A percentile compares a stretch with the other conserved stretches of the same genome.
These are phyloP conservation scores for Lumnitzera littorea DNA, from an alignment of 345 rosid species.

Conservation along the genomic window DNA sequence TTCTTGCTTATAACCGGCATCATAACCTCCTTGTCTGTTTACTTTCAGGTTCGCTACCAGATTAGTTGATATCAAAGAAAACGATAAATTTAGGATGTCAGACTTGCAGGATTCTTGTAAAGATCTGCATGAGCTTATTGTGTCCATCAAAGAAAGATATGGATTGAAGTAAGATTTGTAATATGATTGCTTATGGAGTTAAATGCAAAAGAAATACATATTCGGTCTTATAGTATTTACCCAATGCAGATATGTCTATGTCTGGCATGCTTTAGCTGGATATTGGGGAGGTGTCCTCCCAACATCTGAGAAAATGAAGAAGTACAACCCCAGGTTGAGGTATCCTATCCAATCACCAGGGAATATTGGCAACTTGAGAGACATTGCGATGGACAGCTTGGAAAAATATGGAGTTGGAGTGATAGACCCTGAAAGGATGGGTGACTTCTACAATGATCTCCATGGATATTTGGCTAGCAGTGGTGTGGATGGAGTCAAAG, in stretches of 20 bases:
- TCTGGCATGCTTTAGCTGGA: conserved; percentile 25
- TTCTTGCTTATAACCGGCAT: background rate
- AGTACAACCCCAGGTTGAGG: conserved; percentile 4
- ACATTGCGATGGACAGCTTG: conserved; percentile 7
- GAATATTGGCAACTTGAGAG: conserved; percentile 9
- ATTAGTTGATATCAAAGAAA: conserved; percentile 12
- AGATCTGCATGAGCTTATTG: conserved; percentile 26
- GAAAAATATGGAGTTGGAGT: conserved; percentile 15
- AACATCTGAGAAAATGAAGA: conserved; percentile 7
- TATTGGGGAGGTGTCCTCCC: conserved; percentile 28
- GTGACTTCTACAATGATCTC: conserved; percentile 20
- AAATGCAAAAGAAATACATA: background rate
- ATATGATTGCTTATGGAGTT: background rate
- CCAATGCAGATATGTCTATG: conserved; percentile 15
- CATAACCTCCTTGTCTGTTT: background rate
- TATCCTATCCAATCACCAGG: conserved; percentile 8
- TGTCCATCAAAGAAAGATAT: conserved; percentile 23
- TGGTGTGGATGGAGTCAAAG: conserved; percentile 27
- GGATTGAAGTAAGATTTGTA: conserved; percentile 16
- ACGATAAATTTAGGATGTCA: conserved; percentile 28
- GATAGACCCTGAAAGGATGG: conserved; percentile 17
- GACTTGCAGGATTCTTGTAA: conserved; percentile 4
- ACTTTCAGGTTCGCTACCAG: conserved; percentile 9
- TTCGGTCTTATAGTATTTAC: background rate
- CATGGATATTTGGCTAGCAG: conserved; percentile 15